phyloP scores from a whole-genome alignment of 2,329 filamentous ascomycete genomes.

The Fusarium acutatum region DNA sequence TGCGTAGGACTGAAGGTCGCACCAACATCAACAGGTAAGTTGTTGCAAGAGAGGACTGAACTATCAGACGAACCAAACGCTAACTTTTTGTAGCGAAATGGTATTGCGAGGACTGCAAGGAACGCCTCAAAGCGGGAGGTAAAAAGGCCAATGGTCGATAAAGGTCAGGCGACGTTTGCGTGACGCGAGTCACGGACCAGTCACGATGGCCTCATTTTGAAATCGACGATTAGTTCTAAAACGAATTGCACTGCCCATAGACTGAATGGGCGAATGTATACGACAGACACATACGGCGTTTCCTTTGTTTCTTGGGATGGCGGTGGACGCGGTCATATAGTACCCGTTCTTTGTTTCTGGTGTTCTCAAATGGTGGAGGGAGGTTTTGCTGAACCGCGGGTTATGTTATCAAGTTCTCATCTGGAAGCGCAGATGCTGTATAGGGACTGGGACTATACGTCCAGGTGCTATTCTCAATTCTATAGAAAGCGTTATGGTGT shows the following conservation, averaged over 20 bases:
- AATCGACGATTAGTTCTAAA: constrained; percentile 21
- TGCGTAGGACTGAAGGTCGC: constrained; percentile 83
- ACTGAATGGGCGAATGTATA: constrained; percentile 33
- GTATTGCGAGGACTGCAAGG: constrained; percentile 84
- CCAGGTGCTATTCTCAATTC: constrained; percentile 10
- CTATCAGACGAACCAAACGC: constrained; percentile 14
- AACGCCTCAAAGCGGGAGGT: constrained; percentile 64
- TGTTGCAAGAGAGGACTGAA: neutral
- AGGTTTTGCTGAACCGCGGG: neutral
- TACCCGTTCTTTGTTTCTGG: constrained; percentile 19
- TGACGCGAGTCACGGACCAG: constrained; percentile 17
- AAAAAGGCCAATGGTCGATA: constrained; percentile 62
- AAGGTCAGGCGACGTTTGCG: neutral
- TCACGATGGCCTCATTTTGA: constrained; percentile 26
- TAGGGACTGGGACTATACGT: neutral
- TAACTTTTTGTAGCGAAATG: constrained; percentile 71
- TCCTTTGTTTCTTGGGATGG: constrained; percentile 26
- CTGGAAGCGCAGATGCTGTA: constrained; percentile 1
- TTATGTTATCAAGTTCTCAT: constrained; percentile 1
- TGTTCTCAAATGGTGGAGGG: constrained; percentile 3
- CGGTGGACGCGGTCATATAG: constrained; percentile 24
- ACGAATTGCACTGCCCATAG: constrained; percentile 14
- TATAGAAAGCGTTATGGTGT: constrained; percentile 22
- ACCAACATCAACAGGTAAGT: constrained; percentile 78
- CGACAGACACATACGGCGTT: constrained; percentile 35